Conservation (phyloP, 1,284 basidiomycete species). For the Singerocomus inundabilis region DNA sequence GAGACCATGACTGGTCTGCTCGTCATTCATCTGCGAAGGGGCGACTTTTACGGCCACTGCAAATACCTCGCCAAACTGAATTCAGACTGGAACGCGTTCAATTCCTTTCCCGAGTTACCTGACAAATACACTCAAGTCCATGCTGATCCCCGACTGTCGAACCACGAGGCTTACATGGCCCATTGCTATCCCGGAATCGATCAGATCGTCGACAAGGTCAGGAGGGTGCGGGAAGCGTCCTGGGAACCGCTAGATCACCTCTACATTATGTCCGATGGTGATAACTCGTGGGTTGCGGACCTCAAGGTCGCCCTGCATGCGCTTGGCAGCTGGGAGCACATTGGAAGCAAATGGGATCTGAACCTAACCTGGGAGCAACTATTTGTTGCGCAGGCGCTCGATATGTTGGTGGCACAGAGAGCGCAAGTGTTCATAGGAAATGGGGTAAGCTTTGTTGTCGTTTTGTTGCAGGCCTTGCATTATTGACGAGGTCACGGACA, state of each 20-base stretch:
- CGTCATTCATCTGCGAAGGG: constrained; percentile 58
- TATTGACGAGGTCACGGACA: constrained; percentile 18
- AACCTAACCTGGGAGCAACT: constrained; percentile 38
- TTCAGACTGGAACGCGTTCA: constrained; percentile 40
- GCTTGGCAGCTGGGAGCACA: constrained; percentile 27
- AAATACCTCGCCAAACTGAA: constrained; percentile 38
- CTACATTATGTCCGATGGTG: constrained; percentile 59
- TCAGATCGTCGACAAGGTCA: constrained; percentile 38
- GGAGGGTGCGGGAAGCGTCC: constrained; percentile 23
- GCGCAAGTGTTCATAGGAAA: constrained; percentile 48
- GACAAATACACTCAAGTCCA: constrained; percentile 32
- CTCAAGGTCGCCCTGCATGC: constrained; percentile 40
- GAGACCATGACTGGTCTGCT: constrained; percentile 38
- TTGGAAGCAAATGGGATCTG: constrained; percentile 36
- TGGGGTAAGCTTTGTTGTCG: constrained; percentile 24
- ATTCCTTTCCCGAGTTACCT: constrained; percentile 38
- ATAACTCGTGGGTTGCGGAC: constrained; percentile 41
- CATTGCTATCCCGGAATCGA: constrained; percentile 42
- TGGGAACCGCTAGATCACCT: constrained; percentile 29
- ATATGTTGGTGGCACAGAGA: constrained; percentile 44
- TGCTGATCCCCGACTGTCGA: constrained; percentile 27
- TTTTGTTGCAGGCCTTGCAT: background rate
- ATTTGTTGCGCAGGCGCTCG: constrained; percentile 40
- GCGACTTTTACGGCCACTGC: constrained; percentile 56
- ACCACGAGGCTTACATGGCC: constrained; percentile 26